Evolutionary conservation across 1,284 basidiomycete species (phyloP).

Genomic region (Marasmius tenuissimus): DNA sequence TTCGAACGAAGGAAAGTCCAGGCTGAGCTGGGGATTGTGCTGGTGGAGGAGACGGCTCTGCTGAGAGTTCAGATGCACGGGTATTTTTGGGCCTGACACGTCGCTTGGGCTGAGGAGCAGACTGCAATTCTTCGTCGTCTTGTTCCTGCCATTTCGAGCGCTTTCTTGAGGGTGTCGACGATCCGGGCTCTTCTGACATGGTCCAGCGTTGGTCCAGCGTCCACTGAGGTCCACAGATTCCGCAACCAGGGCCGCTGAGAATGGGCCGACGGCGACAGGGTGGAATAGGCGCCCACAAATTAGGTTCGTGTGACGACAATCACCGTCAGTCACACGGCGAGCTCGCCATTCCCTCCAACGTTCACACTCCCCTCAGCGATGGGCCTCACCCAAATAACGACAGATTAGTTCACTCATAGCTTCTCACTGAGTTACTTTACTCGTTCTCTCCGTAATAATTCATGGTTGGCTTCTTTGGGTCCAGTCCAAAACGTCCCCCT

Average conservation of each 20-base stretch:
- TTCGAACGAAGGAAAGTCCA: conserved; percentile 15
- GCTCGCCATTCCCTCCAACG: no score
- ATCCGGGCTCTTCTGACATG: conserved; percentile 27
- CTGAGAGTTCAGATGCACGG: conserved; percentile 3
- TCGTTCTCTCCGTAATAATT: neutral
- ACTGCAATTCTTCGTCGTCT: conserved; percentile 28
- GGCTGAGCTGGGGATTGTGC: conserved; percentile 6
- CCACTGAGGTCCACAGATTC: no score
- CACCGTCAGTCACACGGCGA: no score
- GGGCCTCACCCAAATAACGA: no score
- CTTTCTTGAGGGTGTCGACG: conserved; percentile 56
- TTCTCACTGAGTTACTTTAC: no score
- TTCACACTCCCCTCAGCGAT: no score
- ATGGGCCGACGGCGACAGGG: no score
- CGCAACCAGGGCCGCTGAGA: no score
- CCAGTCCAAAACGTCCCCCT: neutral
- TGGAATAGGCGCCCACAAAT: no score
- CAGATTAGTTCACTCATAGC: no score
- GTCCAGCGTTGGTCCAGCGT: neutral
- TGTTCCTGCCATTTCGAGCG: conserved; percentile 68
- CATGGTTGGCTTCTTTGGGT: neutral
- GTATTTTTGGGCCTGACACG: conserved; percentile 39
- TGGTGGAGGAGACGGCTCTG: conserved; percentile 17
- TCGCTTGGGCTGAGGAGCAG: conserved; percentile 40
- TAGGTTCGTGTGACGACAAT: no score